phyloP scores from a whole-genome alignment of 441 rosid genomes.

The Populus hybrid region DNA sequence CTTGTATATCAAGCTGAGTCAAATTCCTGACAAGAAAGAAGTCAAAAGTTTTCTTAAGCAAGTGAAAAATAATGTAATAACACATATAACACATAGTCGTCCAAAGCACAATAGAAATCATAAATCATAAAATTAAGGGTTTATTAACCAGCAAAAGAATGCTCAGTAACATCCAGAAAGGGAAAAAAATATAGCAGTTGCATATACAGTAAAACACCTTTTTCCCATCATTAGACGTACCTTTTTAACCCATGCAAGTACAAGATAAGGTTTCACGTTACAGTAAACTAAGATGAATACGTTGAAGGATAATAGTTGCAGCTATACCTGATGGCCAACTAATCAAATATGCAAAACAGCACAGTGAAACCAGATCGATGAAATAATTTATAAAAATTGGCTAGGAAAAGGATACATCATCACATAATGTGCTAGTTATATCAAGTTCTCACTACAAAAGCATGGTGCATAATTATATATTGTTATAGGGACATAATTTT shows the following conservation, averaged over 20 bases:
- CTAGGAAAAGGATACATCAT: not conserved
- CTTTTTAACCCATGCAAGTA: not conserved
- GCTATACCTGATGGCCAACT: not conserved
- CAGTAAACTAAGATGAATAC: not conserved
- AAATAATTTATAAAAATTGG: too few relatives aligned
- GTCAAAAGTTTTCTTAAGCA: not conserved
- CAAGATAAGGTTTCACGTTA: not conserved
- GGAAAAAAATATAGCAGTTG: not conserved
- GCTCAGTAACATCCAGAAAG: not conserved
- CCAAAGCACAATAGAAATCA: not conserved
- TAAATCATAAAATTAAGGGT: not conserved
- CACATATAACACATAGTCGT: not conserved
- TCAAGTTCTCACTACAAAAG: not conserved
- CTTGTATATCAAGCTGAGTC: conserved; percentile 65
- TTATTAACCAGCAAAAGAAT: not conserved
- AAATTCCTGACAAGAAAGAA: conserved; percentile 43
- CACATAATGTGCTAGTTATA: not conserved
- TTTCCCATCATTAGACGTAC: not conserved
- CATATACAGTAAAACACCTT: not conserved
- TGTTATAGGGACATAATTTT: not conserved
- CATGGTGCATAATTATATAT: not conserved
- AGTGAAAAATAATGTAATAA: not conserved
- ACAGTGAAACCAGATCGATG: not conserved
- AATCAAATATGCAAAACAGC: not conserved
- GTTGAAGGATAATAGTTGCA: not conserved